These are phyloP conservation scores for Epichloe uncinata DNA, from an alignment of 2,329 filamentous ascomycete species.

Conservation along the genomic window DNA sequence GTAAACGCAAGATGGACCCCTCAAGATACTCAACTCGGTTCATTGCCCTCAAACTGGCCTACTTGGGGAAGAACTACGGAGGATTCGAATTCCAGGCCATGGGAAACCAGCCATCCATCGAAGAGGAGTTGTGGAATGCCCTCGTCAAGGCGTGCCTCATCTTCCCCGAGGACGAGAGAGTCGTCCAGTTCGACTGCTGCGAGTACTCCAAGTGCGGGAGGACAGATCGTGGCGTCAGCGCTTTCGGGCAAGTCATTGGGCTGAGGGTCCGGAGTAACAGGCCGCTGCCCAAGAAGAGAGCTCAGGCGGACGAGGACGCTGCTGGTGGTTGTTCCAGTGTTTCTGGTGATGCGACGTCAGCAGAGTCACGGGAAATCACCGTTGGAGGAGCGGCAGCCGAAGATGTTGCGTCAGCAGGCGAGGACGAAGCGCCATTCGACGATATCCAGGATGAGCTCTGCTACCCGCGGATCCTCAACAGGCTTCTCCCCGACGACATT, in stretches of 20 bases:
- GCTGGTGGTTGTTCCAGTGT: conserved; percentile 5
- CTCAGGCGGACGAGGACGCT: conserved; percentile 10
- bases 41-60: conserved; percentile 87
- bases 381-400: background rate
- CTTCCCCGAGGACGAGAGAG: conserved; percentile 48
- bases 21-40: conserved; percentile 70
- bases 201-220: conserved; percentile 93
- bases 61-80: conserved; percentile 81
- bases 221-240: conserved; percentile 86
- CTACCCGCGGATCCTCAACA: conserved; percentile 75
- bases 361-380: too few relatives aligned
- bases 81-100: conserved; percentile 79
- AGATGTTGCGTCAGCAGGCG: conserved; percentile 3
- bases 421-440: conserved; percentile 33
- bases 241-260: conserved; percentile 90
- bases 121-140: conserved; percentile 89
- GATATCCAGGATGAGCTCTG: conserved; percentile 68
- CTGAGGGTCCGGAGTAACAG: conserved; percentile 74
- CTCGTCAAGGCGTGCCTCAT: conserved; percentile 73
- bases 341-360: background rate
- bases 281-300: conserved; percentile 34
- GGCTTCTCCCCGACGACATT: conserved; percentile 79
- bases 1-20: conserved; percentile 54
- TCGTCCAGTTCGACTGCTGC: conserved; percentile 67
- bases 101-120: conserved; percentile 65